Base-by-base conservation (phyloP, 352 stramenopile genomes). In the Thalassiosira exigua region DNA sequence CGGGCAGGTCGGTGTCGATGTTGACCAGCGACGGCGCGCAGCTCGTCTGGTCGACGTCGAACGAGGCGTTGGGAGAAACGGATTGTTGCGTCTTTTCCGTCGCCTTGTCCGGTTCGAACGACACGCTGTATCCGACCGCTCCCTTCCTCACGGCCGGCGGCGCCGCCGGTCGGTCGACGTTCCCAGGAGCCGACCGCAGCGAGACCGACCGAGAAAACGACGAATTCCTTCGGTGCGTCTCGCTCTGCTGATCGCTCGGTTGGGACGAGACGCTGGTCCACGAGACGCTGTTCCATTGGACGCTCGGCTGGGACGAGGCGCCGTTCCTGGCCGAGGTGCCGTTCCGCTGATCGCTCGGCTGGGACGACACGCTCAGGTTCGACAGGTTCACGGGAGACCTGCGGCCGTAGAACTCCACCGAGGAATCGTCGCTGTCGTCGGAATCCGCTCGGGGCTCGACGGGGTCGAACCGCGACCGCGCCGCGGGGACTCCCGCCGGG, bases 341-440 rank as follows among this genome's bases (percentile, higher is more conserved):
- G n/a, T 57, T 2, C 2, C 14, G 22, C 9, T 57, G 0, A 36
- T 19, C 17, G 29, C n/a, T 17, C 3, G 1, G n/a, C n/a, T n/a
- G n/a, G n/a, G n/a, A n/a, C n/a, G n/a, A n/a, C n/a, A n/a, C n/a
- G n/a, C n/a, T n/a, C n/a, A n/a, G n/a, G n/a, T n/a, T n/a, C 22
- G 51, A 30, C n/a, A 12, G 32, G 22, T 58, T 17, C 51, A 58
- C 2, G 32, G 51, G 51, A 2, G 51, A 58, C n/a, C n/a, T n/a
- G 26, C 51, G 32, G 12, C 51, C 51, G 21, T 58, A 58, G 26
- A 58, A 14, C 21, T 58, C 51, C 5, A 58, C 51, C 32, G 51
- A 58, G 7, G 51, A 58, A n/a, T 58, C 51, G 39, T 58, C 51
- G 39, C 51, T 58, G 17, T 58, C 51, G 39, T 14, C 4, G 39